Evolutionary conservation across 805 yeast genomes (phyloP).

Genomic region (Candida coleopterorum): DNA sequence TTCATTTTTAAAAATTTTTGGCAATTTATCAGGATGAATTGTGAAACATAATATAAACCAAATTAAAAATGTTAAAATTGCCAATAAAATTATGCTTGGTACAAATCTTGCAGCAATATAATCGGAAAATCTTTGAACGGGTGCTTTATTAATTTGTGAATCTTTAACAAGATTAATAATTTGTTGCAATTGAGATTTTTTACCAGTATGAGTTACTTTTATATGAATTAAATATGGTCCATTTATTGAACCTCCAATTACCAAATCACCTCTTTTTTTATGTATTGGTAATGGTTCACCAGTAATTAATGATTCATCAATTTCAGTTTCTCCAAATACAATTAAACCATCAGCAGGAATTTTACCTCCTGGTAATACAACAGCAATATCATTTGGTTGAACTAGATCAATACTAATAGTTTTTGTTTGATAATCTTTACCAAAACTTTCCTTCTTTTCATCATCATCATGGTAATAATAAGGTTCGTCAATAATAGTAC

Average conservation of each 20-base stretch:
- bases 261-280: conserved; percentile 55
- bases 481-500: conserved; percentile 48
- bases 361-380: conserved; percentile 79
- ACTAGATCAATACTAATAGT: conserved; percentile 69
- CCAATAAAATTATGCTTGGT: conserved; percentile 60
- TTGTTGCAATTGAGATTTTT: conserved; percentile 80
- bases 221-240: conserved; percentile 70
- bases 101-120: conserved; percentile 81
- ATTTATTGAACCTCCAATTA: conserved; percentile 90
- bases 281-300: conserved; percentile 83
- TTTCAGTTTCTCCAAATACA: conserved; percentile 70
- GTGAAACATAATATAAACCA: conserved; percentile 33
- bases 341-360: conserved; percentile 91
- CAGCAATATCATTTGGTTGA: conserved; percentile 71
- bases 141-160: conserved; percentile 86
- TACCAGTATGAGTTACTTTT: conserved; percentile 67
- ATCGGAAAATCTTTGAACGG: conserved; percentile 88
- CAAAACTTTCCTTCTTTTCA: conserved; percentile 9
- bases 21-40: conserved; percentile 25
- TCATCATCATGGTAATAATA: too few species aligned
- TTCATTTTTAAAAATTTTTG: conserved; percentile 42
- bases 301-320: conserved; percentile 85
- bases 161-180: conserved; percentile 82
- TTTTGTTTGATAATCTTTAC: conserved; percentile 33
- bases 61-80: conserved; percentile 55